Base-by-base conservation (phyloP, 345 rosid genomes). In the Cochlearia excelsa region DNA sequence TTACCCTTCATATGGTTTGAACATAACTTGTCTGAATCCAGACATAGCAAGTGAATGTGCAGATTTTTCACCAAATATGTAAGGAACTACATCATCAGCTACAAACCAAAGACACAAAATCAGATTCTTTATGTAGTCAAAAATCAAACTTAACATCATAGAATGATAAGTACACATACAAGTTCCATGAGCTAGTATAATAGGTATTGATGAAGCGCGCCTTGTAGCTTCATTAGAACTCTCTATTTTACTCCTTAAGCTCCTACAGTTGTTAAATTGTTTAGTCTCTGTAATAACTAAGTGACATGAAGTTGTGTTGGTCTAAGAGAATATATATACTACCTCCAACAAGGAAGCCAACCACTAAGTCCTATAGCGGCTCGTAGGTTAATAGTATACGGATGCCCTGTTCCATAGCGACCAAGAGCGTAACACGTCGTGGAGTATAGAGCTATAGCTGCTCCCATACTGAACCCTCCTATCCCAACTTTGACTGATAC, bases 401-500 rank as follows among this genome's bases (percentile, higher is more conserved):
- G 66, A 52, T 75, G 78, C 46, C 85, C 81, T 0, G 65, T 77
- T 51, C 83, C 81, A 38, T 80, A 80, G 35, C 77, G 79, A 29
- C 90, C 83, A 59, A 80, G 74, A 59, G 70, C 56, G 7, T 47
- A 80, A 63, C 87, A 84, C 2, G 83, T 82, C 2, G 85, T 82
- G 47, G 90, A 84, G 74, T 82, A 75, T 30, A 84, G 85, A 43
- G 90, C 83, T 28, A 63, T 67, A 52, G 95, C 88, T 52, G 91
- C 86, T 67, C 91, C 91, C 88, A 87, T 84, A 54, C 95, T 84
- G 74, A 87, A 87, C 50, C 95, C 95, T 52, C 90, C 90, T 41
- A 87, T 70, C 43, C 88, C 91, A 58, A 80, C 75, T 73, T 68
- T 75, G 61, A 80, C 82, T 80, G 69, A 54, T 5, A 66, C 40